These are phyloP conservation scores for Fusarium sp. DNA, from an alignment of 2,329 filamentous ascomycete genomes.

Conservation along the genomic window DNA sequence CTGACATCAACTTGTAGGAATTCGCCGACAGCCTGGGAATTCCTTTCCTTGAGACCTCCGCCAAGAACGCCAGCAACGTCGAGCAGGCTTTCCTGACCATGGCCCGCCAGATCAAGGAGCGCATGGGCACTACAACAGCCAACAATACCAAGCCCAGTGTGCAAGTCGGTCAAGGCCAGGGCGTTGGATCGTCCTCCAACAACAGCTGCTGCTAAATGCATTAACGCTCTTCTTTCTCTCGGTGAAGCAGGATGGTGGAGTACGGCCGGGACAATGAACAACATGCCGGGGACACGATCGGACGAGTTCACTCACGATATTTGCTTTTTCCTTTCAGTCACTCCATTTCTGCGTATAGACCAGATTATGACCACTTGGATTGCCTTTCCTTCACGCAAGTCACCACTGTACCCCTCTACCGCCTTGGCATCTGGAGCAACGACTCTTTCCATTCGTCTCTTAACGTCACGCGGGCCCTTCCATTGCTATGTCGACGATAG, in stretches of 20 bases:
- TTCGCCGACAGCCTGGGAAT: constrained; percentile 99
- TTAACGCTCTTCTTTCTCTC: constrained; percentile 31
- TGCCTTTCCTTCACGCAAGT: constrained; percentile 34
- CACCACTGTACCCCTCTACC: constrained; percentile 20
- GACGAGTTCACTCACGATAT: constrained; percentile 45
- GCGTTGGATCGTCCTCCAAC: constrained; percentile 86
- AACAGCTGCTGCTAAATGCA: constrained; percentile 86
- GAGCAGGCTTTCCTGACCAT: constrained; percentile 99
- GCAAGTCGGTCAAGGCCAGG: constrained; percentile 93
- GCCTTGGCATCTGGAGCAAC: constrained; percentile 34
- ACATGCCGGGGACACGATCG: constrained; percentile 44
- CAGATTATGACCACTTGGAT: constrained; percentile 49
- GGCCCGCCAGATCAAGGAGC: constrained; percentile 99
- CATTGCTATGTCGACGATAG: constrained; percentile 7
- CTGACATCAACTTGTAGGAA: constrained; percentile 68
- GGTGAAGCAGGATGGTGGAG: constrained; percentile 43
- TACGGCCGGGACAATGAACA: constrained; percentile 40
- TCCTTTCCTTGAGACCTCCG: constrained; percentile 98
- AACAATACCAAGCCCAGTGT: constrained; percentile 99
- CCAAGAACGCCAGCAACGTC: constrained; percentile 99
- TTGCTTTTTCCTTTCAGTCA: constrained; percentile 38
- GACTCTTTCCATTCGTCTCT: constrained; percentile 16
- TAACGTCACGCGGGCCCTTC: constrained; percentile 13
- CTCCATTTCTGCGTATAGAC: constrained; percentile 49
- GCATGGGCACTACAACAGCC: constrained; percentile 94